Evolutionary conservation across 192 early-diverging fungal species (phyloP).

Genomic region (Podila epicladia): DNA sequence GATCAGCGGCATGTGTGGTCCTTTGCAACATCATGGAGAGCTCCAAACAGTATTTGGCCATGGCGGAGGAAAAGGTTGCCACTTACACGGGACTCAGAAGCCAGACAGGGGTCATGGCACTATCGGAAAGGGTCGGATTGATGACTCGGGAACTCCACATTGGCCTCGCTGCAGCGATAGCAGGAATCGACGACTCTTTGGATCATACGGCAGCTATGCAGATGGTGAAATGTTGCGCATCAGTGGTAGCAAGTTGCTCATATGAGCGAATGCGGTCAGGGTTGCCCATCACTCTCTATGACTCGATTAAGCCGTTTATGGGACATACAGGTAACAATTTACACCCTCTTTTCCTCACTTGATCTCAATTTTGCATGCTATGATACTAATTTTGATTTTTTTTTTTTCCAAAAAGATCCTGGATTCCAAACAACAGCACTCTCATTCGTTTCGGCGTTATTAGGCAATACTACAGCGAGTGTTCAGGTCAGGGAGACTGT

Average conservation of each 20-base stretch:
- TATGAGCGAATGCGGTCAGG: conserved; percentile 37
- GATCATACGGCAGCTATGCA: conserved; percentile 14
- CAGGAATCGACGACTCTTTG: conserved; percentile 8
- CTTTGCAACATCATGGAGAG: conserved; percentile 57
- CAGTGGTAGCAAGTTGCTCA: conserved; percentile 21
- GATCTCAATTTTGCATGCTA: not conserved
- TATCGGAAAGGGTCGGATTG: conserved; percentile 39
- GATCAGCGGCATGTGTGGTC: conserved; percentile 55
- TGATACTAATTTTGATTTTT: not conserved
- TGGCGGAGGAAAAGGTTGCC: conserved; percentile 60
- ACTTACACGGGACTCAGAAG: conserved; percentile 5
- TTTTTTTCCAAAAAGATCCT: conserved; percentile 12
- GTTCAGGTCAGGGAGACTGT: conserved; percentile 11
- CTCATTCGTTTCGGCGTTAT: conserved; percentile 9
- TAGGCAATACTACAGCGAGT: conserved; percentile 35
- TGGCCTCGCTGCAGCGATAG: conserved; percentile 18
- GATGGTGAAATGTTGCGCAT: conserved; percentile 32
- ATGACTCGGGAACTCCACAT: conserved; percentile 31
- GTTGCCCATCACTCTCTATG: conserved; percentile 11
- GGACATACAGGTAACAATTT: conserved; percentile 8
- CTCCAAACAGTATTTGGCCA: conserved; percentile 62
- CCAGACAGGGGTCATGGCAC: conserved; percentile 31
- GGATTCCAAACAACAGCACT: conserved; percentile 19
- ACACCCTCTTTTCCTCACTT: not conserved
- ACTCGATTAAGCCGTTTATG: conserved; percentile 20